Percentiles rank a stretch among this genome's conserved stretches.
Evolutionary conservation across 768 basidiomycete genomes (phyloP).

Genomic region (Arthromyces matolae): DNA sequence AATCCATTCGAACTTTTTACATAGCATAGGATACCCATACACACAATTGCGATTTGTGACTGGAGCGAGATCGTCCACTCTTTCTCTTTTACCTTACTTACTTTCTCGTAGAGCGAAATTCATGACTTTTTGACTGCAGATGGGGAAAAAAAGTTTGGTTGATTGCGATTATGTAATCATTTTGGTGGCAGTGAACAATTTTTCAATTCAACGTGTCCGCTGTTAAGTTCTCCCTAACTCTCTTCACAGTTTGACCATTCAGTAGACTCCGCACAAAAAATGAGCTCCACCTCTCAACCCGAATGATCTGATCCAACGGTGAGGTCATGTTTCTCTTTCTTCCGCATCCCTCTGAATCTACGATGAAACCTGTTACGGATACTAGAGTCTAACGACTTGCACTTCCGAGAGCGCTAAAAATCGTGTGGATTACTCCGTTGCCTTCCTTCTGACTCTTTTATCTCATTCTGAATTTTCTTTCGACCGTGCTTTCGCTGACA

Average conservation of each 20-base stretch:
- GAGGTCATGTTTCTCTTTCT: not conserved
- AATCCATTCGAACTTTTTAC: constrained; percentile 12
- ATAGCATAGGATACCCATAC: constrained; percentile 21
- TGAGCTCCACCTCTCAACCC: no score
- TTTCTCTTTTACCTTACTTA: constrained; percentile 6
- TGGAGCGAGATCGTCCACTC: not conserved
- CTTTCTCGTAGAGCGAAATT: constrained; percentile 16
- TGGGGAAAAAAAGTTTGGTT: not conserved
- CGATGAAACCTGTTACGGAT: constrained; percentile 31
- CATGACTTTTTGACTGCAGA: not conserved
- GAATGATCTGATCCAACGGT: not conserved
- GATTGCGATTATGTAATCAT: constrained; percentile 8
- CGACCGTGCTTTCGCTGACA: not conserved
- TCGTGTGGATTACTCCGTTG: constrained; percentile 53
- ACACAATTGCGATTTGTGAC: constrained; percentile 1
- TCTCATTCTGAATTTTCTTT: not conserved
- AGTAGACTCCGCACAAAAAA: no score
- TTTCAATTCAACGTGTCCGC: not conserved
- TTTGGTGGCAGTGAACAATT: not conserved
- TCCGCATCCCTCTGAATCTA: not conserved
- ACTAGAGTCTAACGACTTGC: constrained; percentile 25
- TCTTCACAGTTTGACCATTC: no score
- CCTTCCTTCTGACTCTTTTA: constrained; percentile 48
- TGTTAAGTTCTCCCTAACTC: no score
- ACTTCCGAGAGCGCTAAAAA: constrained; percentile 31